Base-by-base conservation (phyloP, 192 early-diverging fungal genomes). In the Dissophora ornata region DNA sequence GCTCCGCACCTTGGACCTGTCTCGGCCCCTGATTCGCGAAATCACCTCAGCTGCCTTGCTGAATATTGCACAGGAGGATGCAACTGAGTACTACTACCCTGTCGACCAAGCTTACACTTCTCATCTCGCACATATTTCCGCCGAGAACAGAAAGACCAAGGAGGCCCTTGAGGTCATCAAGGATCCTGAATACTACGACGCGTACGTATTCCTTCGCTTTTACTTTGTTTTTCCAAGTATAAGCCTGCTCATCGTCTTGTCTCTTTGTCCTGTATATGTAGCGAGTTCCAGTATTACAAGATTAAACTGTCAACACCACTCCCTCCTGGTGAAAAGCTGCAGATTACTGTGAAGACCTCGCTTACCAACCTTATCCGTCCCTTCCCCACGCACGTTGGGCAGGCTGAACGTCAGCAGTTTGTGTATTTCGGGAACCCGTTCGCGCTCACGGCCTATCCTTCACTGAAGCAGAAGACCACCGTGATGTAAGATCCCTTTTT, bases 391-490 rank as follows among this genome's bases (percentile, higher is more conserved):
- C 62, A 80, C 13, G 79, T 91, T 8, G 70, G 66, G 22, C 95
- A 95, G 80, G 66, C 80, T 7, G 89, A 86, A 33, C 85, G 87
- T 61, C 95, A 96, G 73, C 57, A 69, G 46, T 81, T 94, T 45
- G 51, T 82, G 48, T 95, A 86, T 79, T 42, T 56, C 8, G 90
- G 88, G 56, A 87, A 85, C 62, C 70, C 83, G 5, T 89, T 90
- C 62, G 84, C 90, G 24, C 62, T 73, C 33, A 89, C 89, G 18
- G 86, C 86, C 8, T 97, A 98, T 77, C 54, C 73, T 22, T 82
- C 88, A 18, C 44, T 84, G 24, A 90, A 93, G 83, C 87, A 89
- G 56, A 96, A 94, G 69, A 94, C 93, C 10, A 85, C 86, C 24
- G 86, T 99, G 26, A 82, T 84, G 93, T 95, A 85, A 65, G 90